Conservation (phyloP, 1,284 basidiomycete species). For the Trametes polyzona region DNA sequence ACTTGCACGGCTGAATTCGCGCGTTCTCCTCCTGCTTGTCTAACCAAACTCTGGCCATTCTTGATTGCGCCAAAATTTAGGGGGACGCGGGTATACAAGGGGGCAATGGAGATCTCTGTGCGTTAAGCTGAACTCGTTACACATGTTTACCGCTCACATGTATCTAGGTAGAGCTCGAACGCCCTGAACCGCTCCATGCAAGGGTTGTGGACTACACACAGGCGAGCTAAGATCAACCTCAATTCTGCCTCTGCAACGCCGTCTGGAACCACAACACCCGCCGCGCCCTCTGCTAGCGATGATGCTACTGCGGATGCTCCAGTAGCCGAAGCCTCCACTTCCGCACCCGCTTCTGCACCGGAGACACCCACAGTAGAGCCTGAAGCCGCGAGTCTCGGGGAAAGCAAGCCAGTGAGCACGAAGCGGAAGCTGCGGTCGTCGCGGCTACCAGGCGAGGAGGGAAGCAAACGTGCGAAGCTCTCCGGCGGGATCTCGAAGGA, state of each 20-base stretch:
- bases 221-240: constrained; percentile 65
- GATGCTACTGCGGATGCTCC: constrained; percentile 19
- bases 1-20: too few relatives aligned
- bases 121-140: constrained; percentile 4
- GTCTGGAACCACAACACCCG: constrained; percentile 26
- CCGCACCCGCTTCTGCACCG: constrained; percentile 10
- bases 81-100: too few relatives aligned
- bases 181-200: constrained; percentile 77
- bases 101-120: constrained; percentile 36
- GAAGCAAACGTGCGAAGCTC: constrained; percentile 58
- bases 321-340: background rate
- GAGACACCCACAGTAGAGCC: constrained; percentile 21
- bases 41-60: too few relatives aligned
- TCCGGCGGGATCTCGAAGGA: constrained; percentile 51
- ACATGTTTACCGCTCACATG: constrained; percentile 19
- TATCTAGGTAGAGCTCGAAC: constrained; percentile 66
- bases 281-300: constrained; percentile 32
- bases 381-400: constrained; percentile 36
- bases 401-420: constrained; percentile 17
- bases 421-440: constrained; percentile 64
- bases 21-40: too few relatives aligned
- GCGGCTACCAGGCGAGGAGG: constrained; percentile 47
- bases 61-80: too few relatives aligned
- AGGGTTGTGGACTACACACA: constrained; percentile 70
- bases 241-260: constrained; percentile 45